Conservation (phyloP, 176 grass and related monocot genomes). For the Triticum turgidum region DNA sequence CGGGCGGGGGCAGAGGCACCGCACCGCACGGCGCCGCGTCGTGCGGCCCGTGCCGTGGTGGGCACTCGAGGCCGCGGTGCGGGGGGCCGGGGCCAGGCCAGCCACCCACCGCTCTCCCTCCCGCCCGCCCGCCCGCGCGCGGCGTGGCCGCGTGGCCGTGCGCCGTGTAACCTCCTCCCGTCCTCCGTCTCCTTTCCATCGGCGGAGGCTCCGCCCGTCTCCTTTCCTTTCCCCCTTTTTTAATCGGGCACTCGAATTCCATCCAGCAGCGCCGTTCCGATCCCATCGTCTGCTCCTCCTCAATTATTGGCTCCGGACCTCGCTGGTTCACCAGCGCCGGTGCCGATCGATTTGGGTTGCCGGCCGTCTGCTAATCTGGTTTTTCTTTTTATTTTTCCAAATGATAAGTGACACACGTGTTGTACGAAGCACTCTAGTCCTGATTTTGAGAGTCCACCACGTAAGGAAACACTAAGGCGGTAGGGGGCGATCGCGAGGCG, state of each 20-base stretch:
- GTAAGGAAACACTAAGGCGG: too few relatives aligned
- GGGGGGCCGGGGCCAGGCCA: not conserved
- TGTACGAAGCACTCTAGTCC: too few relatives aligned
- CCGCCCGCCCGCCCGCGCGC: not conserved
- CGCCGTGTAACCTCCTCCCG: constrained; percentile 51
- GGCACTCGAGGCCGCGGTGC: not conserved
- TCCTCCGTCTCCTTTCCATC: not conserved
- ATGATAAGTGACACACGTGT: too few relatives aligned
- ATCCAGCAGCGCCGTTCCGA: not conserved
- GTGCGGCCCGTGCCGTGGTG: constrained; percentile 26
- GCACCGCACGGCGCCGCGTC: constrained; percentile 19
- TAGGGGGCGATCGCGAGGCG: too few relatives aligned
- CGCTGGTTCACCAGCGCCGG: not conserved
- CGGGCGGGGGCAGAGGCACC: not conserved
- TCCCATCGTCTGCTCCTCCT: not conserved
- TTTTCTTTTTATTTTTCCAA: too few relatives aligned
- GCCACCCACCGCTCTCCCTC: constrained; percentile 14
- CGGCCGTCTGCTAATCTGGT: too few relatives aligned
- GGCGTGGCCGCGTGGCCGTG: constrained; percentile 27
- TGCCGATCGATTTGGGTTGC: not conserved
- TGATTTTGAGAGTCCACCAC: too few relatives aligned
- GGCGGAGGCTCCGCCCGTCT: not conserved
- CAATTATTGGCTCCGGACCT: not conserved
- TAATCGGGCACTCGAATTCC: not conserved
- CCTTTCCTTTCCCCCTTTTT: not conserved